Conservation (phyloP, 257 asterid genomes). For the Fraxinus excelsior region DNA sequence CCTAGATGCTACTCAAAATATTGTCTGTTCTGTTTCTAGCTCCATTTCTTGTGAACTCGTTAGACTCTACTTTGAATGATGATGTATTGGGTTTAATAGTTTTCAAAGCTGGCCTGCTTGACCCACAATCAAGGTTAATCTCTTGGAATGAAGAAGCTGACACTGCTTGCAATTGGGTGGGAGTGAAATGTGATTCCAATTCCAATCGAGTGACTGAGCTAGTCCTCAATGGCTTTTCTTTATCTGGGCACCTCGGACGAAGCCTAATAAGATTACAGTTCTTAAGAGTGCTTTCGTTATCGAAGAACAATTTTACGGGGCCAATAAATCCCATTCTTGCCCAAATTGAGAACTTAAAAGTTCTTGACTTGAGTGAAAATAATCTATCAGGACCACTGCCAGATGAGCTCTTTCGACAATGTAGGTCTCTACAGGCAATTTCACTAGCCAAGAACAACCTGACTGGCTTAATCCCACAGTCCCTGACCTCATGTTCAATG, state of each 20-base stretch:
- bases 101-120: slow-evolving; percentile 64
- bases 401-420: slow-evolving; percentile 58
- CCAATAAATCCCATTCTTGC: slow-evolving; percentile 52
- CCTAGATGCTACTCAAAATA: slow-evolving; percentile 32
- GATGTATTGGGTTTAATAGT: slow-evolving; percentile 83
- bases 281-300: slow-evolving; percentile 52
- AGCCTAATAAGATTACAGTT: slow-evolving; percentile 52
- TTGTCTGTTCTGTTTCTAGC: slow-evolving; percentile 33
- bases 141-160: slow-evolving; percentile 81
- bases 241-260: slow-evolving; percentile 78
- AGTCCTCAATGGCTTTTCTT: slow-evolving; percentile 48
- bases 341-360: slow-evolving; percentile 45
- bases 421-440: slow-evolving; percentile 52
- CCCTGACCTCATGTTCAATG: slow-evolving; percentile 55
- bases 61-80: slow-evolving; percentile 72
- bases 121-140: slow-evolving; percentile 60
- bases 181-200: slow-evolving; percentile 59
- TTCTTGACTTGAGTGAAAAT: slow-evolving; percentile 65
- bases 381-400: slow-evolving; percentile 58
- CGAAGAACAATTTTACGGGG: slow-evolving; percentile 71
- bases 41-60: slow-evolving; percentile 37
- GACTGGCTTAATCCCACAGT: slow-evolving; percentile 58
- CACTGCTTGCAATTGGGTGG: slow-evolving; percentile 71
- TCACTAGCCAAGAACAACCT: slow-evolving; percentile 74
- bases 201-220: slow-evolving; percentile 67